phyloP scores from a whole-genome alignment of 345 rosid species.

The Angophora floribunda region DNA sequence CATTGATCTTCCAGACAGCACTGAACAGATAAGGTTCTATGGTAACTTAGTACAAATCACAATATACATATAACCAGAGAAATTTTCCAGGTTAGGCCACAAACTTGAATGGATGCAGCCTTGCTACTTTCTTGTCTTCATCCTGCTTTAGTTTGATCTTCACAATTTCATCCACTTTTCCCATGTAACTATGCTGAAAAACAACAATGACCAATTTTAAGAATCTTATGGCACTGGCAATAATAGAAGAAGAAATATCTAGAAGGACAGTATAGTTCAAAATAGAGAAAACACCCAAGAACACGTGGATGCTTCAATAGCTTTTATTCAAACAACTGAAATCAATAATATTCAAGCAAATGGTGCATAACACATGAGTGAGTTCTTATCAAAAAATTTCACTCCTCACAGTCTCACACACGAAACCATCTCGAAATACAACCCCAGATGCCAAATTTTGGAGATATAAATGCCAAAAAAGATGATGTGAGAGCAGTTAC shows the following conservation, averaged over 20 bases:
- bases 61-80: neutral
- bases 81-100: conserved; percentile 2
- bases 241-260: neutral
- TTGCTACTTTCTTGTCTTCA: conserved; percentile 52
- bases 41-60: neutral
- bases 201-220: neutral
- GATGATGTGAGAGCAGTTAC: neutral
- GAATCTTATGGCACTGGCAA: neutral
- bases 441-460: neutral
- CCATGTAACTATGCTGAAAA: conserved; percentile 35
- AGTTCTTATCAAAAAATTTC: neutral
- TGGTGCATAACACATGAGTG: neutral
- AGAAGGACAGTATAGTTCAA: neutral
- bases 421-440: neutral
- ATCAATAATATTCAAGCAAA: neutral
- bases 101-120: conserved; percentile 67
- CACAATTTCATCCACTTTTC: conserved; percentile 52
- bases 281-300: neutral
- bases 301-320: neutral
- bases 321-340: neutral
- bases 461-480: neutral
- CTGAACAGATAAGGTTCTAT: conserved; percentile 5
- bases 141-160: conserved; percentile 74
- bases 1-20: conserved; percentile 17
- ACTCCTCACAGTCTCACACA: neutral